Evolutionary conservation across 1,284 basidiomycete species (phyloP).

Genomic region (Schizophyllum commune): DNA sequence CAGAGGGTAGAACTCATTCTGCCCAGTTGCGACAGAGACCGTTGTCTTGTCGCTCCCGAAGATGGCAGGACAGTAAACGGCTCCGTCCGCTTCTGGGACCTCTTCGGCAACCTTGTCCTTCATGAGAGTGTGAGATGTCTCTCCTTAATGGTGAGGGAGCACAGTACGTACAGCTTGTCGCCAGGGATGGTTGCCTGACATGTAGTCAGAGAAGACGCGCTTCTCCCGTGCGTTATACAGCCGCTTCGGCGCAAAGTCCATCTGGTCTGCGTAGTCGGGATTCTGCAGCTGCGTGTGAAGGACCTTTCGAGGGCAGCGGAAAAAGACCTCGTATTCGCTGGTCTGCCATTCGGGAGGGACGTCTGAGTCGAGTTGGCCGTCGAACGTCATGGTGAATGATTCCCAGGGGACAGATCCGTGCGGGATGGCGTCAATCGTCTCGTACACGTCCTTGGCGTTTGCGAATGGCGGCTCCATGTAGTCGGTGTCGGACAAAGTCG

Average conservation of each 20-base stretch:
- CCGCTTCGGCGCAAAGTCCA: constrained; percentile 21
- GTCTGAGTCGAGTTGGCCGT: neutral
- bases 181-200: constrained; percentile 30
- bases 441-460: neutral
- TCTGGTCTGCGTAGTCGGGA: constrained; percentile 16
- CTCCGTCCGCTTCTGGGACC: constrained; percentile 12
- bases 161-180: constrained; percentile 13
- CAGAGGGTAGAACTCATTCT: constrained; percentile 24
- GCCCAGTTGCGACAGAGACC: constrained; percentile 27
- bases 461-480: neutral
- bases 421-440: neutral
- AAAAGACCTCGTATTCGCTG: constrained; percentile 26
- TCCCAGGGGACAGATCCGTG: neutral
- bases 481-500: constrained; percentile 14
- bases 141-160: too few species aligned
- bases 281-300: constrained; percentile 22
- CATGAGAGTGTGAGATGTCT: neutral
- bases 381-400: neutral
- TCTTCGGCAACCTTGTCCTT: constrained; percentile 7
- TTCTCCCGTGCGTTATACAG: constrained; percentile 12
- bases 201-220: constrained; percentile 21
- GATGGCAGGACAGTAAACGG: constrained; percentile 24
- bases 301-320: constrained; percentile 19
- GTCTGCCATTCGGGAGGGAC: neutral
- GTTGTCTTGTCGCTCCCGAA: constrained; percentile 30